Percentiles rank a stretch among this genome's conserved stretches.
Conservation (phyloP, 2,329 filamentous ascomycete species). For the Botrytis porri region DNA sequence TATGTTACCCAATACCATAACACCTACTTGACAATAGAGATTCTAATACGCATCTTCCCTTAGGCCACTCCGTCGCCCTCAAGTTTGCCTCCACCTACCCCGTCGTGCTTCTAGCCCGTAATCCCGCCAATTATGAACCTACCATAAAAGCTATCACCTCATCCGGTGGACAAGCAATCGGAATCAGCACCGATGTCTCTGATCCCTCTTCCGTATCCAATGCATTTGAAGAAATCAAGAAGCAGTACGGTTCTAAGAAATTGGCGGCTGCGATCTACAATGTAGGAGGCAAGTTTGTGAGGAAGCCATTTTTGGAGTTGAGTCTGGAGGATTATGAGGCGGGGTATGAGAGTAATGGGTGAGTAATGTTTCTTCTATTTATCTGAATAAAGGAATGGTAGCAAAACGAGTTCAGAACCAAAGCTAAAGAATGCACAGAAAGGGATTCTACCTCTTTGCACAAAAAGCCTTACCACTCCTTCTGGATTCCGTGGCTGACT, state of each 20-base stretch:
- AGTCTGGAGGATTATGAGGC: constrained; percentile 48
- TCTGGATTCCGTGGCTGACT: constrained; percentile 53
- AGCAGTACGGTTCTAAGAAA: constrained; percentile 48
- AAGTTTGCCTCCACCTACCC: constrained; percentile 65
- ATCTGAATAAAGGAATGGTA: background rate
- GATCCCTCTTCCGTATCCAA: constrained; percentile 49
- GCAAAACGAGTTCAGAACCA: no score
- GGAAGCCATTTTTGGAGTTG: constrained; percentile 59
- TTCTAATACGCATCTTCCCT: background rate
- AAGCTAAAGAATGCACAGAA: constrained; percentile 23
- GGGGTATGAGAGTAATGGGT: constrained; percentile 50
- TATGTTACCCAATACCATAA: constrained; percentile 24
- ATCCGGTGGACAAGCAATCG: constrained; percentile 66
- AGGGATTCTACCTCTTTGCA: constrained; percentile 73
- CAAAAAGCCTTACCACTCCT: constrained; percentile 69
- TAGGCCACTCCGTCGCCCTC: constrained; percentile 50
- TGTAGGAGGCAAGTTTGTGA: constrained; percentile 50
- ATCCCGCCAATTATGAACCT: constrained; percentile 60
- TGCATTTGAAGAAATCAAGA: constrained; percentile 61
- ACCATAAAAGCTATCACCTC: constrained; percentile 67
- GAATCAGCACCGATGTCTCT: constrained; percentile 64
- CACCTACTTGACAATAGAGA: background rate
- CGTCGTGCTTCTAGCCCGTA: constrained; percentile 72
- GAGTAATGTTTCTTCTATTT: constrained; percentile 33
- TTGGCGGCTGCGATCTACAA: constrained; percentile 70